Conservation (phyloP, 495 filamentous ascomycete species). For the Penicillium crystallinum region DNA sequence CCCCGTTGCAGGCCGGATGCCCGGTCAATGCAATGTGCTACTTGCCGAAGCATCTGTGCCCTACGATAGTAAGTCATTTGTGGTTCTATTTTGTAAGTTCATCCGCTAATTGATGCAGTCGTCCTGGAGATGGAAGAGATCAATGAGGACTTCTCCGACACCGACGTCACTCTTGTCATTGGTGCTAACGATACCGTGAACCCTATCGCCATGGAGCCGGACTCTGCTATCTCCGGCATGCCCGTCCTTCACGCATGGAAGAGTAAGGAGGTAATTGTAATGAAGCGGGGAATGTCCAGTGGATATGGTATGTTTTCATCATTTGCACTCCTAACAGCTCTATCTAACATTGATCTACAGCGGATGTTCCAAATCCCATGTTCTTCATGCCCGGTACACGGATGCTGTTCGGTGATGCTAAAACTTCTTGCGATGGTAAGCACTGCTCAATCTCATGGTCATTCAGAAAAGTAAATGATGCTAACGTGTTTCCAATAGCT, state of each 20-base stretch:
- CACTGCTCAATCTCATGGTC: neutral
- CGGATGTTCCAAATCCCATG: conserved; percentile 83
- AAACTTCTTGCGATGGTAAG: conserved; percentile 66
- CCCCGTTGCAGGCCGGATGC: conserved; percentile 79
- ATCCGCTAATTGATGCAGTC: conserved; percentile 31
- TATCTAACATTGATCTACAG: conserved; percentile 25
- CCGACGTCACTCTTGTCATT: conserved; percentile 79
- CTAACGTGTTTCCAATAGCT: conserved; percentile 16
- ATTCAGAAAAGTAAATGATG: neutral
- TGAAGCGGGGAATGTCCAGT: conserved; percentile 78
- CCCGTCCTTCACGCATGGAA: conserved; percentile 84
- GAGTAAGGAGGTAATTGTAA: conserved; percentile 81
- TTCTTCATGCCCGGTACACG: conserved; percentile 78
- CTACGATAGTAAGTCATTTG: conserved; percentile 57
- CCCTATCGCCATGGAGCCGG: conserved; percentile 72
- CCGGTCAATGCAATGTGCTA: conserved; percentile 80
- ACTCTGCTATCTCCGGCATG: conserved; percentile 78
- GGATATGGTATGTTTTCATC: conserved; percentile 59
- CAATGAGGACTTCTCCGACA: conserved; percentile 78
- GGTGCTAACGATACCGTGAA: conserved; percentile 85
- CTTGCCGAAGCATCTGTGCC: conserved; percentile 77
- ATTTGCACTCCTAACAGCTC: neutral
- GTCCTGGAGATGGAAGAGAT: conserved; percentile 88
- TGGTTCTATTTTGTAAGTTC: neutral
- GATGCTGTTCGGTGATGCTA: conserved; percentile 84